phyloP scores from a whole-genome alignment of 2,329 filamentous ascomycete genomes.

The Phaeophleospora eucalypticola region DNA sequence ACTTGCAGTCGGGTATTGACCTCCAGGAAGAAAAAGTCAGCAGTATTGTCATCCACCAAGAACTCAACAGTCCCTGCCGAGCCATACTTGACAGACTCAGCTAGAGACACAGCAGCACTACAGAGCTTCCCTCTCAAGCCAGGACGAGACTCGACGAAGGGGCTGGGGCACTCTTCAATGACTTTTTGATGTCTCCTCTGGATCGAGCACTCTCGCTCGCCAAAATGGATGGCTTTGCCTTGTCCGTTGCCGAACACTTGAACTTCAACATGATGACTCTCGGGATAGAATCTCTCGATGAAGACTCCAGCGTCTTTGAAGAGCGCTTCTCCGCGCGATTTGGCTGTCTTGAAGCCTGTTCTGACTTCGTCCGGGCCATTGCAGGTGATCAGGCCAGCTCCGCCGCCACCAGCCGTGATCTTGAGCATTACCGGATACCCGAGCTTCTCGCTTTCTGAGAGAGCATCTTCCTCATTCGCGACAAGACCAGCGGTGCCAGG shows the following conservation, averaged over 20 bases:
- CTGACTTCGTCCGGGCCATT: constrained; percentile 64
- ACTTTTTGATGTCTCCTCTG: constrained; percentile 88
- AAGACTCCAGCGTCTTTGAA: constrained; percentile 81
- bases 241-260: constrained; percentile 82
- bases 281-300: constrained; percentile 76
- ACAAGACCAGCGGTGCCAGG: constrained; percentile 51
- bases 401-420: constrained; percentile 58
- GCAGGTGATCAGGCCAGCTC: constrained; percentile 76
- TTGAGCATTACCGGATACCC: constrained; percentile 59
- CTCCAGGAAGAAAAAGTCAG: constrained; percentile 67
- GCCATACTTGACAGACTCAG: constrained; percentile 61
- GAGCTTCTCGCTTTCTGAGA: constrained; percentile 41
- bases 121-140: constrained; percentile 59
- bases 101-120: constrained; percentile 66
- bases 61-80: constrained; percentile 88
- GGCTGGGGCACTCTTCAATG: constrained; percentile 82
- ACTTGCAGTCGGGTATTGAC: constrained; percentile 59
- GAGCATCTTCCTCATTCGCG: constrained; percentile 45
- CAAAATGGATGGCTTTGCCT: constrained; percentile 76
- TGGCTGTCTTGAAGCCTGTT: constrained; percentile 56
- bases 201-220: constrained; percentile 83
- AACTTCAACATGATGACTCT: constrained; percentile 81
- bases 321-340: constrained; percentile 69
- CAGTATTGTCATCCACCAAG: constrained; percentile 77
- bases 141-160: constrained; percentile 51